phyloP scores from a whole-genome alignment of 2,329 filamentous ascomycete species.

The Cryoendolithus antarcticus region DNA sequence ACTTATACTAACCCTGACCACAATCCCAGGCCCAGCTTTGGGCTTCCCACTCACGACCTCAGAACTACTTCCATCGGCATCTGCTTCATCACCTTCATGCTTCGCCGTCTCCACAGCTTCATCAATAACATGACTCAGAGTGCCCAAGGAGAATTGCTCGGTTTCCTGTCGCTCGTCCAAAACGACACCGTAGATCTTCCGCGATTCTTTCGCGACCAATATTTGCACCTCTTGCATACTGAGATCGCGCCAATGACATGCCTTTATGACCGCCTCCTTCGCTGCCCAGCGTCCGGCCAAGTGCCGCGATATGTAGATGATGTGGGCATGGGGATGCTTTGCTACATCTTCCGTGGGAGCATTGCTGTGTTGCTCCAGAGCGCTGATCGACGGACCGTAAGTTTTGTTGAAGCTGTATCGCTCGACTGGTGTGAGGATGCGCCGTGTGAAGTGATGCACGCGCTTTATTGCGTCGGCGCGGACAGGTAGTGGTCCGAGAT shows the following conservation, averaged over 20 bases:
- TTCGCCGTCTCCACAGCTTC: neutral
- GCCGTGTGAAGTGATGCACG: conserved; percentile 11
- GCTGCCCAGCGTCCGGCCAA: conserved; percentile 27
- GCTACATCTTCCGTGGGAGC: neutral
- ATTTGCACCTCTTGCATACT: conserved; percentile 25
- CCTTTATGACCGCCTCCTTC: conserved; percentile 40
- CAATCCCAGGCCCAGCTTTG: conserved; percentile 27
- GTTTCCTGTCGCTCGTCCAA: conserved; percentile 30
- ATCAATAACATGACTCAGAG: neutral
- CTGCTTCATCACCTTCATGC: neutral
- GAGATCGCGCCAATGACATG: conserved; percentile 18
- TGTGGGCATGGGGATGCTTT: neutral
- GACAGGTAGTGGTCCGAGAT: conserved; percentile 6
- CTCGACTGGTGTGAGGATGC: conserved; percentile 16
- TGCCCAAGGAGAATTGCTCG: neutral
- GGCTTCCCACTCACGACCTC: neutral
- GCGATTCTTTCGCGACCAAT: conserved; percentile 32
- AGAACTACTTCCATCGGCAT: neutral
- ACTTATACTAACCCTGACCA: conserved; percentile 66
- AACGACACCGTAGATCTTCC: conserved; percentile 48
- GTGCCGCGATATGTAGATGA: conserved; percentile 1
- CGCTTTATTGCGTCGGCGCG: conserved; percentile 1
- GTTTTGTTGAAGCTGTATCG: conserved; percentile 9
- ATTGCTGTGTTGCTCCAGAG: conserved; percentile 2
- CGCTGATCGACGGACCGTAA: conserved; percentile 2